Evolutionary conservation across 2,329 filamentous ascomycete species (phyloP).

Genomic region (Diaporthe sp.): DNA sequence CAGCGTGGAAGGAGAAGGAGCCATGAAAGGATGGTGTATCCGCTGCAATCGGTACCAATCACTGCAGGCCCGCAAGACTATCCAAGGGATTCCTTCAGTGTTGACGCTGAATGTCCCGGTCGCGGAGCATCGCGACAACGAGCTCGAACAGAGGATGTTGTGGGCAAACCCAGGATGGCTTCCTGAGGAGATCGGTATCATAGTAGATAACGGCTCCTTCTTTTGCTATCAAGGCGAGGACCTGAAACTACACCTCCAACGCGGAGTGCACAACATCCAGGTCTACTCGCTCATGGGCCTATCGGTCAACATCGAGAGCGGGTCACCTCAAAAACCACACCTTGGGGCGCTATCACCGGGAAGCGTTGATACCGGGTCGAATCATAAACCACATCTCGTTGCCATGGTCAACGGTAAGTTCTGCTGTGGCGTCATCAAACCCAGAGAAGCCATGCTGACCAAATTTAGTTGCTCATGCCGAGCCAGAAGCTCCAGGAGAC

Average conservation of each 20-base stretch:
- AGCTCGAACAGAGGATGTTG: conserved; percentile 77
- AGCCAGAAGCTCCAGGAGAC: conserved; percentile 65
- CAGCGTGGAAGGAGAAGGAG: conserved; percentile 89
- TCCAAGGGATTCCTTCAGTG: conserved; percentile 85
- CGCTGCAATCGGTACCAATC: conserved; percentile 92
- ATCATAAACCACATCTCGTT: conserved; percentile 90
- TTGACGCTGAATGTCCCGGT: conserved; percentile 88
- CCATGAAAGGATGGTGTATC: conserved; percentile 92
- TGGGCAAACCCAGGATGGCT: conserved; percentile 94
- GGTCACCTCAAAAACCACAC: conserved; percentile 87
- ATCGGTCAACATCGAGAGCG: conserved; percentile 89
- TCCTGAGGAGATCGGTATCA: conserved; percentile 92
- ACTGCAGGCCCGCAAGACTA: conserved; percentile 84
- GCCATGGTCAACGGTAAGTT: conserved; percentile 84
- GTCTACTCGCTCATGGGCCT: conserved; percentile 94
- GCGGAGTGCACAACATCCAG: conserved; percentile 81
- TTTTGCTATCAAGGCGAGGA: conserved; percentile 96
- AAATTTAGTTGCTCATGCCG: conserved; percentile 71
- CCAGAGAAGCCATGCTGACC: not conserved
- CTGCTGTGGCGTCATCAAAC: not conserved
- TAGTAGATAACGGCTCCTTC: conserved; percentile 90
- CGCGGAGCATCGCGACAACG: conserved; percentile 50
- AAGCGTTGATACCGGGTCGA: conserved; percentile 87
- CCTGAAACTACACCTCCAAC: conserved; percentile 80
- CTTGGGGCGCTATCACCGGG: conserved; percentile 82